Evolutionary conservation across 768 basidiomycete species (phyloP), one percentile per base, ranked within the genome.

Genomic region (Psilocybe azurescens): DNA sequence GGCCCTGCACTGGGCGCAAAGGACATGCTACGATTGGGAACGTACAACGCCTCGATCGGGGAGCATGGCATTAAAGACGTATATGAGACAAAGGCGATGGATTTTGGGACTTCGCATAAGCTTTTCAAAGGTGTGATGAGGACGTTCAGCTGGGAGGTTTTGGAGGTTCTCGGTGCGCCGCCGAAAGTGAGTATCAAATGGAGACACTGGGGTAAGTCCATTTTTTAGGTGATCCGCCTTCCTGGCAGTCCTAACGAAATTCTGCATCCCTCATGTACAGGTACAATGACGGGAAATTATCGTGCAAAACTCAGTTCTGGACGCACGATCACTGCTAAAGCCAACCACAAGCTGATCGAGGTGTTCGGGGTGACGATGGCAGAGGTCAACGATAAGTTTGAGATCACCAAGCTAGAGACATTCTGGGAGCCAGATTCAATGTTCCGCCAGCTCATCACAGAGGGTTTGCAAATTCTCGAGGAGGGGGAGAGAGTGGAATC

Each of bases 351-450:
- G 54, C 24, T 60, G 3, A 64, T 64, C 36, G 63, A 64, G 30
- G 59, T 64, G 20, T 64, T 64, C 41, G 63, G 63, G n/a, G 56
- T 64, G 28, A 64, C 63, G 6, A 46, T 54, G n/a, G 63, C 63
- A 6, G 58, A 56, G 28, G 63, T 64, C 11, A 60, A 64, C 53
- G 63, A 55, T 7, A 64, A 64, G 39, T 64, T 64, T 41, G 50
- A 64, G 59, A 56, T 64, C 20, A 51, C 48, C 20, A 55, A 44
- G 47, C 13, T 64, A 6, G 63, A 64, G 18, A 64, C 63, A 14
- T 64, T 64, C 38, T 64, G 63, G 63, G 63, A 64, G 8, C 63
- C 63, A 7, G 58, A 64, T n/a, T 48, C 48, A 14, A 59, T 64
- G 53, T 64, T 64, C 38, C 18, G 48, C 36, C 63, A 64, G 54